A percentile compares a stretch with the other conserved stretches of the same genome.
These are phyloP conservation scores for Helichrysum umbraculigerum DNA, from an alignment of 129 eudicot species.

Conservation along the genomic window DNA sequence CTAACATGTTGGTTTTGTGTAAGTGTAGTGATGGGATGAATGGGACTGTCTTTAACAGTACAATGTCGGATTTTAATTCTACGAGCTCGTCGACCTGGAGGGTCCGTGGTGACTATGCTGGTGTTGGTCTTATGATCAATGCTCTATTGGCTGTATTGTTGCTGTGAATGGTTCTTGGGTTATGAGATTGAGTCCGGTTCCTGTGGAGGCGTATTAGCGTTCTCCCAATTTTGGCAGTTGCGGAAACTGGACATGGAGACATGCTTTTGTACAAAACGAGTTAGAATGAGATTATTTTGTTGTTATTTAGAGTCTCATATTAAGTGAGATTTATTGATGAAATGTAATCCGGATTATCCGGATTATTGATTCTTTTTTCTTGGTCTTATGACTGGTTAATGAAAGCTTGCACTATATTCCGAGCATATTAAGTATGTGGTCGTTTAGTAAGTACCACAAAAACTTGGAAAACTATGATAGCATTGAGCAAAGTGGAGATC, in stretches of 20 bases:
- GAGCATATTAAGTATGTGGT: background rate
- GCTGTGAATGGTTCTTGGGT: slow-evolving; percentile 3
- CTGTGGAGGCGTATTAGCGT: slow-evolving; percentile 27
- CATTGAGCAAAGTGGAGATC: too few relatives aligned
- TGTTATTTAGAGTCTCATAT: background rate
- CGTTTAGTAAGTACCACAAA: too few relatives aligned
- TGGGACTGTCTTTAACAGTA: slow-evolving; percentile 34
- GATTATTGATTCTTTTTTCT: background rate
- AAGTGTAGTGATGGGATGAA: slow-evolving; percentile 36
- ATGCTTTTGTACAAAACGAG: background rate
- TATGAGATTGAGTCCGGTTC: slow-evolving; percentile 9
- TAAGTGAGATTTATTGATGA: background rate
- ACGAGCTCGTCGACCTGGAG: slow-evolving; percentile 34
- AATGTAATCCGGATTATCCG: background rate
- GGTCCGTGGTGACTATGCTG: background rate
- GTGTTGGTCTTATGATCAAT: slow-evolving; percentile 24
- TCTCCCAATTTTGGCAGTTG: slow-evolving; percentile 35
- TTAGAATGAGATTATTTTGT: background rate
- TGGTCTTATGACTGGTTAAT: too few relatives aligned
- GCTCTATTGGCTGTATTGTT: slow-evolving; percentile 19
- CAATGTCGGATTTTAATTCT: slow-evolving; percentile 34
- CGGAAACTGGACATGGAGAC: slow-evolving; percentile 4
- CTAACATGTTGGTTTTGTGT: slow-evolving; percentile 11
- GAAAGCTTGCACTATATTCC: background rate
- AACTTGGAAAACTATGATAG: too few relatives aligned